These are phyloP conservation scores for Trichoderma polysporum DNA, from an alignment of 2,329 filamentous ascomycete genomes.

Conservation along the genomic window DNA sequence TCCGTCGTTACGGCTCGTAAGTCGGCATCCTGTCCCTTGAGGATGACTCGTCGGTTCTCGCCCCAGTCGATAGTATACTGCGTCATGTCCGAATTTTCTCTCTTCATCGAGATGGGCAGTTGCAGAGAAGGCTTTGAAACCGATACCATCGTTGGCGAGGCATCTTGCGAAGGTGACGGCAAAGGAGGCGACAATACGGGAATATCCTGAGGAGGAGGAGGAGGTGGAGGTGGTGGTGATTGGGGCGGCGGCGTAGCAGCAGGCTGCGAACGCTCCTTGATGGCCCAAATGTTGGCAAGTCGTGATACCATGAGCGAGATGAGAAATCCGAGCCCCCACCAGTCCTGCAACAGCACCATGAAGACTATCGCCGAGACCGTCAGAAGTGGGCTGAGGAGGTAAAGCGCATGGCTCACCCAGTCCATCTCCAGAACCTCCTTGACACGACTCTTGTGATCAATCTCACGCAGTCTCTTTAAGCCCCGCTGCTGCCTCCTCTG, in stretches of 20 bases:
- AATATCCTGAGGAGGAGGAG: neutral
- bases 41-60: conserved; percentile 49
- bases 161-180: neutral
- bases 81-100: conserved; percentile 24
- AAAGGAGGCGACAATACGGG: neutral
- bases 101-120: neutral
- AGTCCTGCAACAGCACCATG: conserved; percentile 49
- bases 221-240: neutral
- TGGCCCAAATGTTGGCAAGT: conserved; percentile 55
- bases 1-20: conserved; percentile 60
- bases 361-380: conserved; percentile 46
- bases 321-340: conserved; percentile 51
- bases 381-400: conserved; percentile 47
- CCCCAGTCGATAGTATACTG: conserved; percentile 56
- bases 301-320: conserved; percentile 53
- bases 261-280: conserved; percentile 48
- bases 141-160: neutral
- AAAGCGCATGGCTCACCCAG: conserved; percentile 49
- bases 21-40: conserved; percentile 55
- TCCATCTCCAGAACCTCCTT: conserved; percentile 36
- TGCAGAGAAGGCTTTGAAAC: neutral
- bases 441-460: neutral
- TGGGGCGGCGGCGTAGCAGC: neutral
- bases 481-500: conserved; percentile 1
- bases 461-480: conserved; percentile 17